Base-by-base conservation (phyloP, 257 asterid genomes). In the Solanum chmielewskii region DNA sequence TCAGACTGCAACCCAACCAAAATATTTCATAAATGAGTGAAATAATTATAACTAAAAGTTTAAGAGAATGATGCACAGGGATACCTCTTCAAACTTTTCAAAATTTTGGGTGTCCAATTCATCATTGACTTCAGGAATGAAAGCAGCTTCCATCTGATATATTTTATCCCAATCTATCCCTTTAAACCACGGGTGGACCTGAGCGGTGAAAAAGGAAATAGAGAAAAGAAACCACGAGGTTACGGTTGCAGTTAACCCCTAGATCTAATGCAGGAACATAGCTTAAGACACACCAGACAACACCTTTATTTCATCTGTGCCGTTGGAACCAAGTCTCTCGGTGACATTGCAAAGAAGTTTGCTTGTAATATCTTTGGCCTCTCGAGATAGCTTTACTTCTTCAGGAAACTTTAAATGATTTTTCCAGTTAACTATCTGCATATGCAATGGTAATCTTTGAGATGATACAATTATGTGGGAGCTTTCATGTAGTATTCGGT, bases 351-450 rank as follows among this genome's bases (percentile, higher is more conserved):
- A 96, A 60, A 96, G 99, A 70, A 96, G 93, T 91, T 89, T 94
- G 92, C 98, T 90, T 82, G 93, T 93, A 74, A 95, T 93, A 87
- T 96, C 98, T 90, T 93, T 95, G 23, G 98, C 99, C 91, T 93
- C 98, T 62, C 86, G 59, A 37, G 98, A 89, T 73, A 96, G 94
- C 90, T 91, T 93, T 86, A 97, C 98, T 94, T 96, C 99, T 90
- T 94, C 98, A 6, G 99, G 99, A 87, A 96, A 96, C 90, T 93
- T 96, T 77, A 96, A 88, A 93, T 96, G 98, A 86, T 96, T 88
- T 92, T 89, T 96, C 99, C 99, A 96, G 92, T 96, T 96, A 90
- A 96, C 98, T 84, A 96, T 95, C 99, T 96, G 95, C 90, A 89
- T 23, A 52, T 14, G 25, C 45, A 49, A 81, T 18, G 64, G 69